Base-by-base conservation (phyloP, 192 early-diverging fungal genomes). In the Coemansia sp. region DNA sequence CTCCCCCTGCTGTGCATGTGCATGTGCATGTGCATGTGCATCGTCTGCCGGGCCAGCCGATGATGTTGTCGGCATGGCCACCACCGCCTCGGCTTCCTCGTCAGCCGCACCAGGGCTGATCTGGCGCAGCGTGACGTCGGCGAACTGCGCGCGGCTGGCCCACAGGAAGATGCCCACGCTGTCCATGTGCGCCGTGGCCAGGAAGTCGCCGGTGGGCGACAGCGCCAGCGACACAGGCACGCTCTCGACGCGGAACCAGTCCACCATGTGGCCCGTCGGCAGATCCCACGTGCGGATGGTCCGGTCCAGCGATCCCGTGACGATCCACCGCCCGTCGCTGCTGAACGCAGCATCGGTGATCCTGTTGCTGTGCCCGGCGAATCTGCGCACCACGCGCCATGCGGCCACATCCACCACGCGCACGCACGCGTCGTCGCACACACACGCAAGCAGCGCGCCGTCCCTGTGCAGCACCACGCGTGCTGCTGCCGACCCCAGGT, bases 241-340 rank as follows among this genome's bases (percentile, higher is more conserved):
- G 56, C 87, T 83, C 38, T 86, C 83, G 4, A 91, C 87, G 29
- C 80, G 79, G 79, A 96, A 93, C 44, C 87, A 74, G 76, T 95
- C 96, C 33, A 99, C 84, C 84, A 92, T 78, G 53, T 91, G 82
- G 7, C 94, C 94, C 1, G 92, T 90, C 8, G 96, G 95, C 54
- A 99, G 72, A 77, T 99, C 97, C 96, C 95, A 99, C 2, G 94
- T 95, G 55, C 94, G 86, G 42, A 99, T 83, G 6, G 89, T 94
- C 40, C 85, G 79, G 83, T 99, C 97, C 53, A 92, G 76, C 15
- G 89, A 88, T 9, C 84, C 58, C 3, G 92, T 90, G 27, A 98
- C 85, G 7, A 99, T 76, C 92, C 92, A 92, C 50, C 96, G 87
- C 47, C 91, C 92, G 74, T 99, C 96, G 14, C 90, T 90, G 66